Base-by-base conservation (phyloP, 2,329 filamentous ascomycete genomes). In the Xylaria sp. region DNA sequence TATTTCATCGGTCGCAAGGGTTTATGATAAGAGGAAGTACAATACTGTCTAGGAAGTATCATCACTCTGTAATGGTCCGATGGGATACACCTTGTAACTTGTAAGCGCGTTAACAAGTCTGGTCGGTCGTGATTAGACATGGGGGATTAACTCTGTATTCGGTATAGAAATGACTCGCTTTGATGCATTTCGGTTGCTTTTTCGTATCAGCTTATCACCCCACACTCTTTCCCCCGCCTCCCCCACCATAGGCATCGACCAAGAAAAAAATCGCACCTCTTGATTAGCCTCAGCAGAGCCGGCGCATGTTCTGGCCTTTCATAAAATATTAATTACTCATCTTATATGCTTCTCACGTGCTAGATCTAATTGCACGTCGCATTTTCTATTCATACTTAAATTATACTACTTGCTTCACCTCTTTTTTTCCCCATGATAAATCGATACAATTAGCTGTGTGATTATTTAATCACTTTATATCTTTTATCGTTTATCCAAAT, bases 161-260 rank as follows among this genome's bases (percentile, higher is more conserved):
- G n/a, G 21, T 30, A 51, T 51, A 51, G 48, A 9, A 24, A 24
- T 51, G 12, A 51, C 14, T 4, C 19, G 48, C n/a, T 47, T 47
- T 47, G 17, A 19, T 47, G 17, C 17, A 47, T 47, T 19, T 47
- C 5, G 6, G 17, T 4, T 36, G 6, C 27, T 36, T 4, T 24
- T 12, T 11, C 39, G 8, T 69, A 70, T 70, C 65, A 53, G 65
- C 66, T 61, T 65, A 69, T 69, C 65, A 69, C 68, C 66, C 66
- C 68, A 68, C 68, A 61, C 21, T 14, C n/a, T n/a, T 21, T n/a
- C 19, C 19, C 19, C 56, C 64, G 36, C 50, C 55, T 58, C 42
- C 58, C 42, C 68, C 54, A 64, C 61, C 32, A 48, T 53, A n/a
- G 47, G 36, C 50, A 61, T 58, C 36, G 42, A 60, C 14, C 39